Percentiles rank a stretch among this genome's conserved stretches.
These are phyloP conservation scores for Leishmania tarentolae DNA, from an alignment of 208 protist genomes.

Conservation along the genomic window DNA sequence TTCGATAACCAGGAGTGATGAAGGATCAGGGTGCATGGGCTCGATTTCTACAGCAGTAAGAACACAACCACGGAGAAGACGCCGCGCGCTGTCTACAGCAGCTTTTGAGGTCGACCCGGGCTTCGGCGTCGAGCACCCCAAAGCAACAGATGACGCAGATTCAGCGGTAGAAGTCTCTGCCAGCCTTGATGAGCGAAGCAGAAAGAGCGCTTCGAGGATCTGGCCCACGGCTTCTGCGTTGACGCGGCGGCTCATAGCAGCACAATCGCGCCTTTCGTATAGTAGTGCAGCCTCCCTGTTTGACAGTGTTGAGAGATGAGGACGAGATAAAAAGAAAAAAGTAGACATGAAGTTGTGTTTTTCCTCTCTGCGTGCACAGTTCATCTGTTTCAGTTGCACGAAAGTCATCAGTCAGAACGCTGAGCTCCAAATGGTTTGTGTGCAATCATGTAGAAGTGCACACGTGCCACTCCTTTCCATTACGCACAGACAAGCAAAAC, in stretches of 20 bases:
- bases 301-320: slow-evolving; percentile 2
- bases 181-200: slow-evolving; percentile 27
- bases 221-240: slow-evolving; percentile 34
- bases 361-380: not conserved
- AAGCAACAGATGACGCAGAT: not conserved
- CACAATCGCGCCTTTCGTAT: not conserved
- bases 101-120: not conserved
- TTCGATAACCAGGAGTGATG: slow-evolving; percentile 5
- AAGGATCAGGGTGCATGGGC: slow-evolving; percentile 1
- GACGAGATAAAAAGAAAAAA: slow-evolving; percentile 15
- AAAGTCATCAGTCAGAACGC: not conserved
- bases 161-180: slow-evolving; percentile 19
- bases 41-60: slow-evolving; percentile 40
- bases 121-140: not conserved
- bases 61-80: slow-evolving; percentile 44
- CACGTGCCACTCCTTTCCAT: not conserved
- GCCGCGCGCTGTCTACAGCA: slow-evolving; percentile 14
- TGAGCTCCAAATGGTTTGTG: not conserved
- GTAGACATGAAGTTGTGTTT: not conserved
- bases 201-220: slow-evolving; percentile 53
- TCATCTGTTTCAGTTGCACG: not conserved
- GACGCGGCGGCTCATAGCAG: slow-evolving; percentile 36
- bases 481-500: not conserved
- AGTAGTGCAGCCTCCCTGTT: not conserved
- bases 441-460: not conserved